phyloP scores from a whole-genome alignment of 169 alveolate genomes.

The Eimeria praecox region DNA sequence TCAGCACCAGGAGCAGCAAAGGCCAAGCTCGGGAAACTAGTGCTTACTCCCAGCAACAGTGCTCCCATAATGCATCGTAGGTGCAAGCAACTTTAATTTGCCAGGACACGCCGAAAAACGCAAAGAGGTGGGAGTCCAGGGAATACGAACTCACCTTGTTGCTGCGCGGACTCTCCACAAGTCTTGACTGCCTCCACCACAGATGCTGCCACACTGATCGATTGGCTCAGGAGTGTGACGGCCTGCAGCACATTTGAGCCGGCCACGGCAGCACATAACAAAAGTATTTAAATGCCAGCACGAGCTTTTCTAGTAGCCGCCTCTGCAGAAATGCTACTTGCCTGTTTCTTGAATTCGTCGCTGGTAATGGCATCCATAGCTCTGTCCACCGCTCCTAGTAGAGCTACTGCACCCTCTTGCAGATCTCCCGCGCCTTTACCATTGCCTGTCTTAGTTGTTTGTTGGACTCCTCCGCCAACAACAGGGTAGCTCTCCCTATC shows the following conservation, averaged over 20 bases:
- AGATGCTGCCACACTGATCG: constrained; percentile 73
- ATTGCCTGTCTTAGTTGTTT: background rate
- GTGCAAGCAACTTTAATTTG: background rate
- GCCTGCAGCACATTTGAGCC: constrained; percentile 56
- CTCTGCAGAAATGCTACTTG: background rate
- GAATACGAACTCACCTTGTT: constrained; percentile 21
- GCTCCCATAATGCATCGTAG: background rate
- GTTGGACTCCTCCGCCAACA: background rate
- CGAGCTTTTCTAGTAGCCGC: background rate
- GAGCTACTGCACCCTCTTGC: constrained; percentile 59
- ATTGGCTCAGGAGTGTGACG: constrained; percentile 73
- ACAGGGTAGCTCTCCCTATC: background rate
- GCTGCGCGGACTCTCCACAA: constrained; percentile 63
- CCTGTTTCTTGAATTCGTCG: constrained; percentile 67
- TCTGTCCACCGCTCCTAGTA: constrained; percentile 63
- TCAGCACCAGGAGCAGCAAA: constrained; percentile 74
- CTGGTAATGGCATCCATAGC: constrained; percentile 73
- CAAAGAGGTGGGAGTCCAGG: background rate
- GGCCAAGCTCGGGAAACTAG: constrained; percentile 34
- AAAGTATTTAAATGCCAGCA: background rate
- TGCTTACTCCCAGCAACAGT: background rate
- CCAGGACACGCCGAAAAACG: background rate
- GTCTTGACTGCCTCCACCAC: constrained; percentile 73
- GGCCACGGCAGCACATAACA: background rate
- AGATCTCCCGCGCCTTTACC: constrained; percentile 64